phyloP scores from a whole-genome alignment of 768 basidiomycete species.

The Agaricus subrufescens region DNA sequence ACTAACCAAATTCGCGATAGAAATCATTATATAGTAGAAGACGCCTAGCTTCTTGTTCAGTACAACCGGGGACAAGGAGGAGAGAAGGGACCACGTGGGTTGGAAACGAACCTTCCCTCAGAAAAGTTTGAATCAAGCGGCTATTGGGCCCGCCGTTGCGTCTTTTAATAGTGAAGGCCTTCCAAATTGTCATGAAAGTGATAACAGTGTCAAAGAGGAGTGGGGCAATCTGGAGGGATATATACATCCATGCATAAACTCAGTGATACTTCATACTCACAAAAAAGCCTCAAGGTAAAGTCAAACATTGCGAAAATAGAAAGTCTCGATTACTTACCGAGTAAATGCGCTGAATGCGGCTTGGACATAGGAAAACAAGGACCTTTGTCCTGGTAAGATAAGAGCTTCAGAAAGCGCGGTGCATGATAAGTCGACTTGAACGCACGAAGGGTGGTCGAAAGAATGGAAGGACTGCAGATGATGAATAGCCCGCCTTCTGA shows the following conservation, averaged over 20 bases:
- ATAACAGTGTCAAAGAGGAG: constrained; percentile 78
- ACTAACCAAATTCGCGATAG: constrained; percentile 71
- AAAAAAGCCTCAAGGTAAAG: constrained; percentile 43
- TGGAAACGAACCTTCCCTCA: constrained; percentile 59
- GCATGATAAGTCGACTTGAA: constrained; percentile 6
- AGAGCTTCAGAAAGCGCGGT: not conserved
- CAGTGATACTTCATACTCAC: constrained; percentile 30
- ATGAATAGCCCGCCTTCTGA: constrained; percentile 6
- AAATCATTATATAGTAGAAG: constrained; percentile 82
- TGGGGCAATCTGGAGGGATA: constrained; percentile 60
- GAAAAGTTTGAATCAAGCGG: constrained; percentile 77
- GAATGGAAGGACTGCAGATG: constrained; percentile 54
- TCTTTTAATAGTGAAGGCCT: constrained; percentile 72
- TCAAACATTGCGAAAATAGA: constrained; percentile 10
- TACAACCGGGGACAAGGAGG: not conserved
- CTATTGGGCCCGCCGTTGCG: constrained; percentile 74
- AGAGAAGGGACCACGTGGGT: too few species aligned
- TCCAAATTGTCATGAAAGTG: constrained; percentile 76
- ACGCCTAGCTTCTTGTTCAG: constrained; percentile 42
- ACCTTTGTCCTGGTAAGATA: constrained; percentile 37
- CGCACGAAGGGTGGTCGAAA: constrained; percentile 58
- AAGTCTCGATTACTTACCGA: constrained; percentile 44
- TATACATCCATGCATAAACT: constrained; percentile 5
- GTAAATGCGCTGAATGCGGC: constrained; percentile 77
- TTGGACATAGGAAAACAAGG: constrained; percentile 81